Percentiles rank a stretch among this genome's conserved stretches.
Conservation (phyloP, 495 filamentous ascomycete genomes). For the Tuber brumale region DNA sequence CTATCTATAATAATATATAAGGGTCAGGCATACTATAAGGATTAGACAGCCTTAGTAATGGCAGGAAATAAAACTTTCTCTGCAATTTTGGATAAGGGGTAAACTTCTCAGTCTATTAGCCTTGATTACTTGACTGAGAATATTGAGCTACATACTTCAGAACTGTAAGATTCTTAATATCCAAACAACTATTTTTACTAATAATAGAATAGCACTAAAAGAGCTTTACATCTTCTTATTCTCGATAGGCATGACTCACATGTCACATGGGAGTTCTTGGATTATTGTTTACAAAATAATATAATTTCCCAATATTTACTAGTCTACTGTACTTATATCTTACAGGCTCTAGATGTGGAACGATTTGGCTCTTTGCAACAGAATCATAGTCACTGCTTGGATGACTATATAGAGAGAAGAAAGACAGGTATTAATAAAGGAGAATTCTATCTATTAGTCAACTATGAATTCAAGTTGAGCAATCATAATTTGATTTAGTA, state of each 20-base stretch:
- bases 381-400: too few species aligned
- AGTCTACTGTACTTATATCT: too few species aligned
- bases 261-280: slow-evolving; percentile 29
- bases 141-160: too few species aligned
- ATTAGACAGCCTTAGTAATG: not conserved
- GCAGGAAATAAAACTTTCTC: not conserved
- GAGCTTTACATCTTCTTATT: slow-evolving; percentile 33
- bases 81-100: slow-evolving; percentile 23
- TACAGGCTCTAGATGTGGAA: too few species aligned
- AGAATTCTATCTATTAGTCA: too few species aligned
- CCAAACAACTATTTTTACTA: slow-evolving; percentile 13
- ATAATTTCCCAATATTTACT: slow-evolving; percentile 38
- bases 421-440: too few species aligned
- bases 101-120: slow-evolving; percentile 28
- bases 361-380: too few species aligned
- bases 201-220: slow-evolving; percentile 10
- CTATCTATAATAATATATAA: slow-evolving; percentile 2
- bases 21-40: not conserved
- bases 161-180: slow-evolving; percentile 5
- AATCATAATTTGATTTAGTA: too few species aligned
- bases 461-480: too few species aligned
- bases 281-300: slow-evolving; percentile 29
- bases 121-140: slow-evolving; percentile 12
- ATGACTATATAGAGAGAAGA: too few species aligned
- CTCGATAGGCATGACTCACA: slow-evolving; percentile 39